Conservation (phyloP, 768 basidiomycete species). For the Pulveroboletus sp. region DNA sequence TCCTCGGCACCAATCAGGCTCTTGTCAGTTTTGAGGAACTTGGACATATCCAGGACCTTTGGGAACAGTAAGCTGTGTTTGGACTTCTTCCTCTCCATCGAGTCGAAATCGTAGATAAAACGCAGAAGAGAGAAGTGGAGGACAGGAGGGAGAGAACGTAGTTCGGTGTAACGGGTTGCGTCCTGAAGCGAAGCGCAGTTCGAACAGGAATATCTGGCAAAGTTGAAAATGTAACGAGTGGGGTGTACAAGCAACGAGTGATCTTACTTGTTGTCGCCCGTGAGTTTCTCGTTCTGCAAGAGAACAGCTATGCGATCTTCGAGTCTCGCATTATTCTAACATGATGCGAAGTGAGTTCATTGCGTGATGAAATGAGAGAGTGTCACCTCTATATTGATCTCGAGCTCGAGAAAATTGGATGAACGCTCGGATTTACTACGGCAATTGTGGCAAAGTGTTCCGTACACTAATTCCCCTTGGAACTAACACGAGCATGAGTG, state of each 20-base stretch:
- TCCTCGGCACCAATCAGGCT: slow-evolving; percentile 18
- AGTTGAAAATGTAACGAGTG: background rate
- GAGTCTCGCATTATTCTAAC: slow-evolving; percentile 66
- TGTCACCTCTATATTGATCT: slow-evolving; percentile 74
- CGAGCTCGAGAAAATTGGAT: slow-evolving; percentile 83
- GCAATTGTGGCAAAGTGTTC: slow-evolving; percentile 75
- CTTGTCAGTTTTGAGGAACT: slow-evolving; percentile 43
- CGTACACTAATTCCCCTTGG: slow-evolving; percentile 81
- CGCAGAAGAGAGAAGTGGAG: slow-evolving; percentile 90
- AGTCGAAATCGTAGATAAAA: slow-evolving; percentile 83
- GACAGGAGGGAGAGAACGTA: slow-evolving; percentile 76
- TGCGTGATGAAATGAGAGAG: background rate
- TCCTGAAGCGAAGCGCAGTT: slow-evolving; percentile 70
- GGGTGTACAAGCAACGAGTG: background rate
- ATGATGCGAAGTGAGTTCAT: background rate
- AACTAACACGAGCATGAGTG: slow-evolving; percentile 51
- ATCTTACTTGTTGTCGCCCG: slow-evolving; percentile 78
- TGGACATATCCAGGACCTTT: slow-evolving; percentile 64
- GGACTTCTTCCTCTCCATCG: slow-evolving; percentile 83
- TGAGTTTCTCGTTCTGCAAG: slow-evolving; percentile 67
- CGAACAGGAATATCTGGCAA: slow-evolving; percentile 73
- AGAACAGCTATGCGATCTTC: slow-evolving; percentile 68
- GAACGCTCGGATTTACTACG: slow-evolving; percentile 61
- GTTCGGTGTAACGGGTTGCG: slow-evolving; percentile 73
- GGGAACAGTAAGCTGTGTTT: slow-evolving; percentile 84